Evolutionary conservation across 371 early-diverging fungal species (phyloP).

Genomic region (Blastocladiella emersonii): DNA sequence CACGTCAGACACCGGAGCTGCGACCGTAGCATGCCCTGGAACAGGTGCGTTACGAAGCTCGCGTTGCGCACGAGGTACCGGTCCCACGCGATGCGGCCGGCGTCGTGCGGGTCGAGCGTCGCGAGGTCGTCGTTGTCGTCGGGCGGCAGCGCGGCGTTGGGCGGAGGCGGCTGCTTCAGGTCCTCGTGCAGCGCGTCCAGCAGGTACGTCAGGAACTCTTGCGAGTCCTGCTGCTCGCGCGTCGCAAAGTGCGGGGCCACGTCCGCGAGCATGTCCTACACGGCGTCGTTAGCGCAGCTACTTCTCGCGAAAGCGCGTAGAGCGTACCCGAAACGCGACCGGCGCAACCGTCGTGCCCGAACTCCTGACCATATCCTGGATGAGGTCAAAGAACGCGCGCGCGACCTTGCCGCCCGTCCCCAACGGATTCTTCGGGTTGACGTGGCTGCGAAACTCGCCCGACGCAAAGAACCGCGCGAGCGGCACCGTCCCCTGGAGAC

Average conservation of each 20-base stretch:
- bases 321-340: constrained; percentile 11
- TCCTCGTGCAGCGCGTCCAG: constrained; percentile 44
- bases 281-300: no score
- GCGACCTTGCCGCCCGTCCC: constrained; percentile 58
- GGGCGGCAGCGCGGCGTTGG: neutral
- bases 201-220: constrained; percentile 38
- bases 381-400: constrained; percentile 21
- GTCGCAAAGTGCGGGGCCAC: constrained; percentile 28
- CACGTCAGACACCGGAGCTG: constrained; percentile 71
- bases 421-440: constrained; percentile 61
- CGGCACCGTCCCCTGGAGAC: constrained; percentile 71
- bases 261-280: constrained; percentile 21
- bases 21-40: constrained; percentile 76
- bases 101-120: neutral
- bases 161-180: constrained; percentile 17
- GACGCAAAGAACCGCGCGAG: constrained; percentile 66
- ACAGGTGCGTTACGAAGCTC: constrained; percentile 79
- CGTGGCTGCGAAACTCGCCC: constrained; percentile 49
- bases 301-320: no score
- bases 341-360: neutral
- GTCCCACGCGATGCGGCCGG: constrained; percentile 55
- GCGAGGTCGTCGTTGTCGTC: neutral
- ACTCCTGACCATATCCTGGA: constrained; percentile 13
- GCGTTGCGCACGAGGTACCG: constrained; percentile 57
- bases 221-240: constrained; percentile 42